These are phyloP conservation scores for Veloboletus limbatus DNA, from an alignment of 1,284 basidiomycete genomes.

Conservation along the genomic window DNA sequence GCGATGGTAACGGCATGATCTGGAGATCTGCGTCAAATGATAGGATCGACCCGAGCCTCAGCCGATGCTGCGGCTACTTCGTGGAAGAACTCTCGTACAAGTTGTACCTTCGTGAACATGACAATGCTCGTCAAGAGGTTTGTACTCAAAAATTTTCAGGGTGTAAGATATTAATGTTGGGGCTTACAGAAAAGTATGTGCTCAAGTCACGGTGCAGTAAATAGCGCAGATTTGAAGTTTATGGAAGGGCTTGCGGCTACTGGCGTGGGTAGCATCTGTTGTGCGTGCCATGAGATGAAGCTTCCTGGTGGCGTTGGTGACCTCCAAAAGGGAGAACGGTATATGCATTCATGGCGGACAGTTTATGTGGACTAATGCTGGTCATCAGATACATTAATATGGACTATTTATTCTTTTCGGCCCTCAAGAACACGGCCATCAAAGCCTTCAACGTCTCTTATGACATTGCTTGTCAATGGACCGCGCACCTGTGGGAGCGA, in stretches of 20 bases:
- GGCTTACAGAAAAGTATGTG: neutral
- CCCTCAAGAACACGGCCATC: neutral
- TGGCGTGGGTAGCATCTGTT: neutral
- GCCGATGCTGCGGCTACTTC: slow-evolving; percentile 7
- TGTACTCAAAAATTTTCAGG: too few relatives aligned
- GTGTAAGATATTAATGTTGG: too few relatives aligned
- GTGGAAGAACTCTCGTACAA: slow-evolving; percentile 7
- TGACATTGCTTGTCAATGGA: slow-evolving; percentile 12
- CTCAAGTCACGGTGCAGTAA: neutral
- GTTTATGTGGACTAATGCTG: too few relatives aligned
- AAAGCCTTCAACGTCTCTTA: slow-evolving; percentile 6
- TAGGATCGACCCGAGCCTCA: neutral
- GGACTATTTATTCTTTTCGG: slow-evolving; percentile 13
- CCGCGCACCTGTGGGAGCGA: neutral
- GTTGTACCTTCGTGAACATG: neutral
- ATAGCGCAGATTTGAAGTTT: neutral
- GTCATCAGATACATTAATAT: slow-evolving; percentile 7
- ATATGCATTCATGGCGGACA: too few relatives aligned
- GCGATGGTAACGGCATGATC: too few relatives aligned
- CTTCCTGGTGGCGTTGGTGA: slow-evolving; percentile 16
- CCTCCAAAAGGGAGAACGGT: slow-evolving; percentile 30
- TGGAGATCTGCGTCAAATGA: neutral
- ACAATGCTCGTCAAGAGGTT: slow-evolving; percentile 1
- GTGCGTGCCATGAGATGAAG: neutral
- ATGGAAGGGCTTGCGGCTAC: neutral